These are phyloP conservation scores for Dactylella cylindrospora DNA, from an alignment of 2,329 filamentous ascomycete species.

Conservation along the genomic window DNA sequence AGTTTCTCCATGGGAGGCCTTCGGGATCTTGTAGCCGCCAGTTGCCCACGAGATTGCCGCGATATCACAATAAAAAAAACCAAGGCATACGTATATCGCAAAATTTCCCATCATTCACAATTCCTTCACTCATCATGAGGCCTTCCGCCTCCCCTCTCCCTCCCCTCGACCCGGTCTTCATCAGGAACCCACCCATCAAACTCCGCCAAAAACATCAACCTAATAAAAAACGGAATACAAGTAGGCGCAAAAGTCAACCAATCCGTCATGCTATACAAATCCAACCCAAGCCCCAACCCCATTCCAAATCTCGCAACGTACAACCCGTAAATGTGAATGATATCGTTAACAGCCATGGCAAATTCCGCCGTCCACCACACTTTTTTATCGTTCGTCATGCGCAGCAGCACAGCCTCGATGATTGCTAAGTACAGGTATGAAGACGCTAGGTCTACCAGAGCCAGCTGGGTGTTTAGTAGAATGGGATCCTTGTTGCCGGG, in stretches of 20 bases:
- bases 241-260: conserved; percentile 27
- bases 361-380: conserved; percentile 16
- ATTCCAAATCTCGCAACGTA: conserved; percentile 6
- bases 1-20: no score
- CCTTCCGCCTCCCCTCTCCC: background rate
- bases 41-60: no score
- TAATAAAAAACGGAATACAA: conserved; percentile 17
- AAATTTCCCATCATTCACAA: no score
- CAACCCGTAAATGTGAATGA: conserved; percentile 19
- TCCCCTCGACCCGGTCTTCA: no score
- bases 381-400: conserved; percentile 21
- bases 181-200: conserved; percentile 25
- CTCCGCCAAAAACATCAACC: conserved; percentile 26
- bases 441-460: conserved; percentile 27
- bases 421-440: conserved; percentile 32
- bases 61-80: no score
- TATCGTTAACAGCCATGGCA: conserved; percentile 25
- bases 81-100: no score
- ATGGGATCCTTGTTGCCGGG: conserved; percentile 20
- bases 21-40: no score
- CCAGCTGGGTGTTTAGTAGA: conserved; percentile 20
- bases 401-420: conserved; percentile 22
- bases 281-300: conserved; percentile 17
- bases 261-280: conserved; percentile 17
- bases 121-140: no score